Evolutionary conservation across 805 yeast genomes (phyloP), one percentile per base, ranked within the genome.

Genomic region (Candida silvatica): DNA sequence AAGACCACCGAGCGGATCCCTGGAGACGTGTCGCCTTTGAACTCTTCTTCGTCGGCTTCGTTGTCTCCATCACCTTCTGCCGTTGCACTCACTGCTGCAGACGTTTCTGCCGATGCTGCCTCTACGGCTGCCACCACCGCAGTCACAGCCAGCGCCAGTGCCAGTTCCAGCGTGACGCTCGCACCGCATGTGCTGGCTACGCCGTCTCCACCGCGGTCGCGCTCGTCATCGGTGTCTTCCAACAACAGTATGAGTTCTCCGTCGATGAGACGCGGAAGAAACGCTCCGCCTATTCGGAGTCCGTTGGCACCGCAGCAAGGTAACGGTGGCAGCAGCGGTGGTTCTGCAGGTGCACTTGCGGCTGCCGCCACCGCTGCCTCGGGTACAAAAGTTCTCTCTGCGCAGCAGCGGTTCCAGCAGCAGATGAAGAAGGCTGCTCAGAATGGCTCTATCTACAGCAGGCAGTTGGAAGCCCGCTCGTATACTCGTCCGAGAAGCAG

Each of bases 321-420:
- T n/a, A n/a, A n/a, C n/a, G n/a, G n/a, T n/a, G n/a, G n/a, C n/a
- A n/a, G n/a, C n/a, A n/a, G n/a, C n/a, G n/a, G n/a, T n/a, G n/a
- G 24, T 22, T 22, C 24, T 22, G 24, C 24, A 19, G 15, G 25
- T 18, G 33, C 22, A 27, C 11, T 27, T 14, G 17, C 36, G 32
- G 45, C 32, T 6, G 39, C 37, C 3, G 37, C 27, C 24, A 51
- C 49, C 20, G 49, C 44, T 6, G 50, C 49, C 12, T 43, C 53
- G 7, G 43, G 47, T 12, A 45, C 42, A 6, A 45, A 37, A 20
- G 49, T 51, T 2, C 25, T 52, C 11, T 48, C 57, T 6, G 65
- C 64, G 1, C 57, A 56, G 27, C 62, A 58, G 35, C 45, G 64
- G 34, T 38, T 60, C 17, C 64, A 60, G 30, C 56, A 50, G 36